These are phyloP conservation scores for Heliamphora exappendiculata DNA, from an alignment of 148 eudicot genomes.

Conservation along the genomic window DNA sequence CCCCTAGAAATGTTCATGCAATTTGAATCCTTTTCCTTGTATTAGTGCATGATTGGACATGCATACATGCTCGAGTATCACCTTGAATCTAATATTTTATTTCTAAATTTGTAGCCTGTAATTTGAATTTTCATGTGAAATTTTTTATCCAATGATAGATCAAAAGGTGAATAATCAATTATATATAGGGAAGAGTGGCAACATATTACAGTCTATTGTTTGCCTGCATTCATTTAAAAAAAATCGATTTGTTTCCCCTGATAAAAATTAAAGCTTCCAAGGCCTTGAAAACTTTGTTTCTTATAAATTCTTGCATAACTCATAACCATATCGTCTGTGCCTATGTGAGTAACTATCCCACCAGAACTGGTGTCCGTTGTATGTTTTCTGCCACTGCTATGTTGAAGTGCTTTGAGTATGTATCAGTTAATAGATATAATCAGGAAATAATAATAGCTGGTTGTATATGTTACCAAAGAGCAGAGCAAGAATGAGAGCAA, in stretches of 20 bases:
- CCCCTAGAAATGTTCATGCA: neutral
- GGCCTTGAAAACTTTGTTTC: neutral
- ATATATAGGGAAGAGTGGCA: neutral
- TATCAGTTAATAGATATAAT: neutral
- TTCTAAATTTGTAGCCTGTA: neutral
- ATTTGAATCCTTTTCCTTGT: slow-evolving; percentile 2
- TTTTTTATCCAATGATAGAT: neutral
- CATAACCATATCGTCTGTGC: neutral
- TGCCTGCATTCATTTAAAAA: neutral
- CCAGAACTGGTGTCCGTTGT: neutral
- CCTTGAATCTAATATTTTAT: neutral
- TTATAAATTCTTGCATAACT: neutral
- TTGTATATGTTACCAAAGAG: neutral
- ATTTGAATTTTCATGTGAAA: neutral
- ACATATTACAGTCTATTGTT: neutral
- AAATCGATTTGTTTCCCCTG: neutral
- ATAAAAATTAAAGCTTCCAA: neutral
- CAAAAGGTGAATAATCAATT: neutral
- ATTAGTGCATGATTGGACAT: neutral
- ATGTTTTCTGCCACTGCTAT: neutral
- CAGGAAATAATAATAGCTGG: neutral
- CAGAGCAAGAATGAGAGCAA: neutral
- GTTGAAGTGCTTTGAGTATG: neutral
- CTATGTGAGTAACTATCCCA: slow-evolving; percentile 1
- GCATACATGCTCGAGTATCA: slow-evolving; percentile 1